Conservation (phyloP, 2,329 filamentous ascomycete species). For the Nothopassalora personata region DNA sequence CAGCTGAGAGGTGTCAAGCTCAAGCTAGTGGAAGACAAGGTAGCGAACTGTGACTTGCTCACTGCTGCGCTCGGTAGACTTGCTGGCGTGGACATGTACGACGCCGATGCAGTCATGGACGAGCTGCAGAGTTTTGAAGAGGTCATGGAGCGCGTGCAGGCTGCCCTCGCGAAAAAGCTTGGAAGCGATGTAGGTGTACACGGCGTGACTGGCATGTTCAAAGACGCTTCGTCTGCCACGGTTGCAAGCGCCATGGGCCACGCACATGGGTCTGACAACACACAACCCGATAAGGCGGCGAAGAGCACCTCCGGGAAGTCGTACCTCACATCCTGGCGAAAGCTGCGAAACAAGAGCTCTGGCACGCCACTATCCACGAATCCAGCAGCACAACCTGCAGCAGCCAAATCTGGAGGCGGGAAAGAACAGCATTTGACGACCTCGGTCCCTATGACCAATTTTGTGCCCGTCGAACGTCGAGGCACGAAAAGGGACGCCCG, state of each 20-base stretch:
- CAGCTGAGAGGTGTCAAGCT: slow-evolving; percentile 89
- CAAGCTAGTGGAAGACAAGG: slow-evolving; percentile 87
- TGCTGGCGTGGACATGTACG: slow-evolving; percentile 75
- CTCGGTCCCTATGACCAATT: slow-evolving; percentile 58
- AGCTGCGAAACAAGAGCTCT: slow-evolving; percentile 84
- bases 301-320: slow-evolving; percentile 64
- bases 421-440: slow-evolving; percentile 56
- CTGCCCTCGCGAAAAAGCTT: slow-evolving; percentile 70
- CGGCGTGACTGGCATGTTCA: slow-evolving; percentile 67
- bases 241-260: slow-evolving; percentile 13
- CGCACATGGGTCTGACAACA: slow-evolving; percentile 18
- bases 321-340: slow-evolving; percentile 81
- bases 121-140: slow-evolving; percentile 88
- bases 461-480: slow-evolving; percentile 58
- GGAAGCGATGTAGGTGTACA: slow-evolving; percentile 90
- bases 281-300: slow-evolving; percentile 33
- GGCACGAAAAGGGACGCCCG: slow-evolving; percentile 50
- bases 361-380: slow-evolving; percentile 37
- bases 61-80: slow-evolving; percentile 74
- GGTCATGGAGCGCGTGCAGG: slow-evolving; percentile 80
- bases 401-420: slow-evolving; percentile 28
- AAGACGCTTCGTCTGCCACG: slow-evolving; percentile 49
- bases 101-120: slow-evolving; percentile 85
- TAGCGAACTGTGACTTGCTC: slow-evolving; percentile 82
- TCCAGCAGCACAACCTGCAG: neutral